A percentile compares a stretch with the other conserved stretches of the same genome.
Evolutionary conservation across 2,329 filamentous ascomycete genomes (phyloP).

Genomic region (Shiraia sp.): DNA sequence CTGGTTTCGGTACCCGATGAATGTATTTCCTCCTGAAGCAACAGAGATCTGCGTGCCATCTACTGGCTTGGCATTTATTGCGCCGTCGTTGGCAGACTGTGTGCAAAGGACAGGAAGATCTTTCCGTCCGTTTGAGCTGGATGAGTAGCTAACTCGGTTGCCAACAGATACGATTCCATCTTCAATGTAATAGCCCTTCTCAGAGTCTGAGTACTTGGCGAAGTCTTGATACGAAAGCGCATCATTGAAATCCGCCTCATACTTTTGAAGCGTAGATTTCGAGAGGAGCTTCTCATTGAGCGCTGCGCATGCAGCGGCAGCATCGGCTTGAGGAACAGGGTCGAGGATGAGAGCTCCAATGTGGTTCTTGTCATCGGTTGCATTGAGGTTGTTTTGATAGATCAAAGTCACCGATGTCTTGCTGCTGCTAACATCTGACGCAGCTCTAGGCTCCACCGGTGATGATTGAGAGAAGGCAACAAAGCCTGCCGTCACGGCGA

Average conservation of each 20-base stretch:
- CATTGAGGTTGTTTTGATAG: constrained; percentile 61
- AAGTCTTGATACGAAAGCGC: constrained; percentile 53
- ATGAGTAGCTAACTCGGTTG: constrained; percentile 41
- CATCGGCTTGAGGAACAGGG: constrained; percentile 43
- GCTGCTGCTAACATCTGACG: constrained; percentile 24
- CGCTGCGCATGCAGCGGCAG: constrained; percentile 49
- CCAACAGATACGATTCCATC: constrained; percentile 46
- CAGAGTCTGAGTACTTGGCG: constrained; percentile 41
- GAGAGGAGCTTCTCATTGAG: constrained; percentile 55
- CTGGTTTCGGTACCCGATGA: constrained; percentile 57
- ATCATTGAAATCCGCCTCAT: constrained; percentile 52
- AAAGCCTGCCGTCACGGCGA: constrained; percentile 24
- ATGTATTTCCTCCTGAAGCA: constrained; percentile 50
- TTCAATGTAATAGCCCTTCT: constrained; percentile 50
- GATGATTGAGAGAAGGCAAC: constrained; percentile 19
- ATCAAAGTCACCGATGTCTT: constrained; percentile 55
- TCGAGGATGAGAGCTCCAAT: constrained; percentile 57
- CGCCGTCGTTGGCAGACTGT: constrained; percentile 50
- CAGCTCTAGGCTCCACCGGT: constrained; percentile 20
- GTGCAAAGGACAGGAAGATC: constrained; percentile 56
- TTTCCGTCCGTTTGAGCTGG: constrained; percentile 26
- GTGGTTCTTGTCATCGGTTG: constrained; percentile 57
- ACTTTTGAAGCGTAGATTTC: constrained; percentile 45
- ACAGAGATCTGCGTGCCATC: constrained; percentile 44
- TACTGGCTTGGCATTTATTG: constrained; percentile 23